phyloP scores from a whole-genome alignment of 441 rosid genomes.

The Gossypium laxum region DNA sequence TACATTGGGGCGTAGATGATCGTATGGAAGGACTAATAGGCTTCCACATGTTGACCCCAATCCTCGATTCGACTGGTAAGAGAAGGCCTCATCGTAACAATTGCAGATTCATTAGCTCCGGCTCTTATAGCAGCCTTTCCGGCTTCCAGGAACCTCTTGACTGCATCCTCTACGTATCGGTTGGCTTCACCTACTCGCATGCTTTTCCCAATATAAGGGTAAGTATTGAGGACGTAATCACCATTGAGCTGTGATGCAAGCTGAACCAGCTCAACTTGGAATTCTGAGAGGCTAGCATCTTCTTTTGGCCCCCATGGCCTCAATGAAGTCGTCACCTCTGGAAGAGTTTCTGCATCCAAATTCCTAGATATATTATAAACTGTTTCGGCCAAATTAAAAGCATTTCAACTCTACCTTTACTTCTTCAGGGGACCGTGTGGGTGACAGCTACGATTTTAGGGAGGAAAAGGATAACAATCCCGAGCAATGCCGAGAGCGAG shows the following conservation, averaged over 20 bases:
- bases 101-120: constrained; percentile 79
- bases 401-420: constrained; percentile 1
- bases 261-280: constrained; percentile 82
- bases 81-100: constrained; percentile 82
- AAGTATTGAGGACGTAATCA: constrained; percentile 58
- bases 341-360: constrained; percentile 52
- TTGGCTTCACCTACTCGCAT: constrained; percentile 79
- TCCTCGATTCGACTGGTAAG: constrained; percentile 49
- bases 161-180: constrained; percentile 73
- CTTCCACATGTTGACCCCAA: constrained; percentile 19
- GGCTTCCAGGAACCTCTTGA: constrained; percentile 77
- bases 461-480: not conserved
- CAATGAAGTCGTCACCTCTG: constrained; percentile 41
- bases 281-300: constrained; percentile 61
- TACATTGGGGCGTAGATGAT: not conserved
- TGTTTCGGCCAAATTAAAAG: not conserved
- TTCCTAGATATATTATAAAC: constrained; percentile 12
- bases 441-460: not conserved
- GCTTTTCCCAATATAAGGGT: constrained; percentile 69
- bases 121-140: constrained; percentile 75
- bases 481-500: not conserved
- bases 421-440: not conserved
- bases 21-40: constrained; percentile 17
- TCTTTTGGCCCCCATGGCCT: constrained; percentile 72
- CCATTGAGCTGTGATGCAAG: constrained; percentile 90